Conservation (phyloP, 2,329 filamentous ascomycete species). For the Botrytis deweyae region DNA sequence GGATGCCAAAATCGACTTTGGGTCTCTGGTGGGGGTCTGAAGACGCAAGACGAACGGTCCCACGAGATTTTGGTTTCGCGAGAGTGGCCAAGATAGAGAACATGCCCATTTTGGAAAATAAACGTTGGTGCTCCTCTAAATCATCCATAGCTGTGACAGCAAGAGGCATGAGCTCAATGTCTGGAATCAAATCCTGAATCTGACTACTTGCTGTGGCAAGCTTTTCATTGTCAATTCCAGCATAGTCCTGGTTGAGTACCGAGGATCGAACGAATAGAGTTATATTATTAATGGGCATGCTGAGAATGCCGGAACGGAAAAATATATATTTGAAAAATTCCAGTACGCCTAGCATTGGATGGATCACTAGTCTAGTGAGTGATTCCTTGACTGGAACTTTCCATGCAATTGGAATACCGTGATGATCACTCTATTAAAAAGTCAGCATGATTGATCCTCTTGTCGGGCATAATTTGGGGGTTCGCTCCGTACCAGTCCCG, state of each 20-base stretch:
- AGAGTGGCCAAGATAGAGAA: constrained; percentile 22
- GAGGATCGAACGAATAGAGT: constrained; percentile 15
- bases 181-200: constrained; percentile 6
- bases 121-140: constrained; percentile 17
- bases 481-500: constrained; percentile 9
- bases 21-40: constrained; percentile 18
- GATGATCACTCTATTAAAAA: constrained; percentile 14
- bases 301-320: constrained; percentile 17
- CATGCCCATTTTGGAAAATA: constrained; percentile 20
- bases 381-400: constrained; percentile 22
- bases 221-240: neutral
- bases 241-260: constrained; percentile 5
- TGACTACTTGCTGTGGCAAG: neutral
- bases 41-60: constrained; percentile 20
- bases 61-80: constrained; percentile 19
- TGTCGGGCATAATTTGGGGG: neutral
- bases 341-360: neutral
- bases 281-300: constrained; percentile 10
- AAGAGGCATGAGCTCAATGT: constrained; percentile 24
- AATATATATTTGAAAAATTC: constrained; percentile 24
- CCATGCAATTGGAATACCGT: constrained; percentile 18
- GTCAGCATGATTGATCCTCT: neutral
- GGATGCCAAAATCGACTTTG: constrained; percentile 21
- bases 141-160: constrained; percentile 16
- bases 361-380: neutral